These are phyloP conservation scores for Lachancea nothofagi DNA, from an alignment of 805 yeast genomes.

Conservation along the genomic window DNA sequence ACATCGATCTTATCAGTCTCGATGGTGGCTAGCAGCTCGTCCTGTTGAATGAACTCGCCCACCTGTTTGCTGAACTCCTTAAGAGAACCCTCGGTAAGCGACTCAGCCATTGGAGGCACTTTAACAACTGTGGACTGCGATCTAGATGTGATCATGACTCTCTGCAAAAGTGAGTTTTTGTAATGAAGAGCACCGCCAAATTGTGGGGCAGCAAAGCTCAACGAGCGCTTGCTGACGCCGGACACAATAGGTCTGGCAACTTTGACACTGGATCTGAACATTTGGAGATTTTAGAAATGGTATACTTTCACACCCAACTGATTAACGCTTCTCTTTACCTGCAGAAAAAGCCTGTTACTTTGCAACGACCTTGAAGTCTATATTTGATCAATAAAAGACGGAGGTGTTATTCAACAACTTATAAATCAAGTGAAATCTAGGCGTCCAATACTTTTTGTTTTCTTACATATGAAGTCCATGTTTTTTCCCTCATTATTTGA, in stretches of 20 bases:
- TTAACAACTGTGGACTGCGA: conserved; percentile 50
- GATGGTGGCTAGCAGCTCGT: conserved; percentile 91
- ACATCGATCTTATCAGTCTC: conserved; percentile 98
- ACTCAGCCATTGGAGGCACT: conserved; percentile 98
- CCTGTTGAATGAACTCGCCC: conserved; percentile 82
- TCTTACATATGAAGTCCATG: no score
- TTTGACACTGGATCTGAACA: conserved; percentile 7
- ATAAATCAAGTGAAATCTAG: no score
- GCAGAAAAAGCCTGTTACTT: no score
- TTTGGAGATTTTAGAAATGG: no score
- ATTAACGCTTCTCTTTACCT: no score
- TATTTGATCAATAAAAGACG: no score
- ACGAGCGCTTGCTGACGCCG: conserved; percentile 1
- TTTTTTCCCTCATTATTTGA: no score
- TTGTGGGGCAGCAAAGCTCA: conserved; percentile 5
- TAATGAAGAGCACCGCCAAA: conserved; percentile 1
- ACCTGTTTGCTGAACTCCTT: conserved; percentile 62
- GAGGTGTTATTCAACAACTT: no score
- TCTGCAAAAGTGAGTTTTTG: background rate
- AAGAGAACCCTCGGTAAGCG: conserved; percentile 94
- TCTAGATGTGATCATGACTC: background rate
- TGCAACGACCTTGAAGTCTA: no score
- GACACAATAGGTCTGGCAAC: conserved; percentile 4
- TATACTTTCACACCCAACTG: no score
- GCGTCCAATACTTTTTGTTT: no score